A percentile compares a stretch with the other conserved stretches of the same genome.
Evolutionary conservation across 257 asterid genomes (phyloP).

Genomic region (Solanum sitiens): DNA sequence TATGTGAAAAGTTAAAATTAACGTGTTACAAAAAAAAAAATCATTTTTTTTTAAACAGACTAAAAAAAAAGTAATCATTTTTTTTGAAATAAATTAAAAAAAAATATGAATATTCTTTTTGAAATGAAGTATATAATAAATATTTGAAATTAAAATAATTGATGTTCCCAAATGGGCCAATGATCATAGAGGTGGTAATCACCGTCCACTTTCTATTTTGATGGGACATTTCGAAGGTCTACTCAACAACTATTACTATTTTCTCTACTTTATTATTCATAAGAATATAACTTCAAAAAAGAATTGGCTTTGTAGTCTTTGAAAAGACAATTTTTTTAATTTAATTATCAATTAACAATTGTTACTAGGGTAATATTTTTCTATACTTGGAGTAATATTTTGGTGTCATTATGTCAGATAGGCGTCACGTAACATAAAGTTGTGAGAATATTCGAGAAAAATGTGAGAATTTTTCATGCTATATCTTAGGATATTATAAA

Average conservation of each 20-base stretch:
- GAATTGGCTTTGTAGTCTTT: background rate
- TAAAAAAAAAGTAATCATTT: no score
- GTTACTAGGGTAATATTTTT: background rate
- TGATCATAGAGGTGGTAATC: background rate
- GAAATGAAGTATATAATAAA: background rate
- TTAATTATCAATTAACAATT: background rate
- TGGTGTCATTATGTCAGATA: no score
- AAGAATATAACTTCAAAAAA: background rate
- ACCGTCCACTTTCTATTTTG: slow-evolving; percentile 1
- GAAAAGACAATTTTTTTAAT: background rate
- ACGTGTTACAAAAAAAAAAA: no score
- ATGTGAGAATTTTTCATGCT: rapidly evolving
- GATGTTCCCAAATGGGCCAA: background rate
- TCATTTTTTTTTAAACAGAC: no score
- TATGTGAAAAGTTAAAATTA: no score
- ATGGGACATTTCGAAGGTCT: slow-evolving; percentile 10
- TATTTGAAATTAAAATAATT: background rate
- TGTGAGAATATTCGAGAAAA: no score
- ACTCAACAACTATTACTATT: background rate
- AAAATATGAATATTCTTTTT: no score
- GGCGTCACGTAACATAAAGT: no score
- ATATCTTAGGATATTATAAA: no score
- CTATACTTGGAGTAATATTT: background rate
- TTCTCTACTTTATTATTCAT: background rate
- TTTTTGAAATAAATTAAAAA: no score